Evolutionary conservation across 495 filamentous ascomycete species (phyloP).

Genomic region (Trichoderma reesei): DNA sequence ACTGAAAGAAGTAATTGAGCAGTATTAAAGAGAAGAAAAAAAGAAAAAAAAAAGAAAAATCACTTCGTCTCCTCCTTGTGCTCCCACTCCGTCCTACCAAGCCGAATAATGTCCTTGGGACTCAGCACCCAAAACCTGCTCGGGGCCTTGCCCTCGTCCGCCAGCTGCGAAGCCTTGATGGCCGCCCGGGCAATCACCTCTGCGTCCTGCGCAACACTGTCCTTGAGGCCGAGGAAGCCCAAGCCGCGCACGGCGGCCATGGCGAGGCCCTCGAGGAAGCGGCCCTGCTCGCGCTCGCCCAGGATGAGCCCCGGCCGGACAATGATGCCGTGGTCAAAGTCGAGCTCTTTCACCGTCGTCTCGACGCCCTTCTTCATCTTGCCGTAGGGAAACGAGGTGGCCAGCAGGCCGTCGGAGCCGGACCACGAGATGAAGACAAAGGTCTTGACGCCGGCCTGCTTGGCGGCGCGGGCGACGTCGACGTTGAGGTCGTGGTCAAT

Average conservation of each 20-base stretch:
- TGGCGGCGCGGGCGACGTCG: constrained; percentile 56
- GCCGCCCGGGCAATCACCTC: constrained; percentile 66
- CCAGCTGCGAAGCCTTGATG: constrained; percentile 43
- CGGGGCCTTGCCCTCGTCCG: constrained; percentile 37
- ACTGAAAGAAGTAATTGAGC: neutral
- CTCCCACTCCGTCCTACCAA: constrained; percentile 37
- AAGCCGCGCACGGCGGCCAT: constrained; percentile 43
- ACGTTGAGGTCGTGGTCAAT: constrained; percentile 69
- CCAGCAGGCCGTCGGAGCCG: constrained; percentile 32
- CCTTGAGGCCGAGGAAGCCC: constrained; percentile 42
- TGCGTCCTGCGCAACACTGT: constrained; percentile 64
- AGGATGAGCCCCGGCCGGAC: constrained; percentile 65
- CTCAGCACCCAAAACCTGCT: constrained; percentile 40
- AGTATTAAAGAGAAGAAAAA: neutral
- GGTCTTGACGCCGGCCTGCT: constrained; percentile 49
- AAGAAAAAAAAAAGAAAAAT: neutral
- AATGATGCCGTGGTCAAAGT: constrained; percentile 66
- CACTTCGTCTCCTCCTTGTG: neutral
- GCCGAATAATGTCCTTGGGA: constrained; percentile 35
- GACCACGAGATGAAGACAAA: constrained; percentile 59
- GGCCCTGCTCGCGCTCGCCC: constrained; percentile 53
- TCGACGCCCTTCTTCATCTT: constrained; percentile 79
- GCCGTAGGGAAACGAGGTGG: constrained; percentile 39
- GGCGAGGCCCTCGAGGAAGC: constrained; percentile 39
- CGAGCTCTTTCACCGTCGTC: constrained; percentile 57